These are phyloP conservation scores for Podospora australis DNA, from an alignment of 495 filamentous ascomycete species.

Conservation along the genomic window DNA sequence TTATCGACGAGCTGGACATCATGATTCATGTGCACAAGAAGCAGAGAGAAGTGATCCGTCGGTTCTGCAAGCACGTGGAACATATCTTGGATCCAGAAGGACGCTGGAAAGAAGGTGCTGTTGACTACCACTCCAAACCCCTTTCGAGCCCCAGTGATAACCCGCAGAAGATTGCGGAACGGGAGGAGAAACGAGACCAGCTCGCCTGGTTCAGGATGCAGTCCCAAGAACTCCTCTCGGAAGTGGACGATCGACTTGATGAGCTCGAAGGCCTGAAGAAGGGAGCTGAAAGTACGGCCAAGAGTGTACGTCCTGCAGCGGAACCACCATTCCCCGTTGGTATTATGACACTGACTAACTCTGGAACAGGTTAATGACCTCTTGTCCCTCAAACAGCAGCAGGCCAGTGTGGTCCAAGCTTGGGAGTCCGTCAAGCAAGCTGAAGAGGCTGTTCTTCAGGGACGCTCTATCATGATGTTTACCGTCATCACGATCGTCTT, in stretches of 20 bases:
- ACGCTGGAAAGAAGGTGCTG: conserved; percentile 8
- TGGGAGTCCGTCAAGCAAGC: conserved; percentile 51
- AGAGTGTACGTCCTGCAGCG: conserved; percentile 15
- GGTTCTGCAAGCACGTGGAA: conserved; percentile 52
- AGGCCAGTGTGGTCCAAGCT: conserved; percentile 55
- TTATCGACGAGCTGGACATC: conserved; percentile 67
- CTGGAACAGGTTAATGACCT: conserved; percentile 35
- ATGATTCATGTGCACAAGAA: conserved; percentile 54
- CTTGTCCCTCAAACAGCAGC: conserved; percentile 56
- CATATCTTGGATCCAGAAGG: conserved; percentile 23
- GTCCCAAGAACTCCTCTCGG: conserved; percentile 16
- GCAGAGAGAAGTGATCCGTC: conserved; percentile 51
- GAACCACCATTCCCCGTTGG: neutral
- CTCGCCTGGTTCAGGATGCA: conserved; percentile 22
- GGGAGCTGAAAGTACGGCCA: conserved; percentile 21
- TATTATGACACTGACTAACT: conserved; percentile 5
- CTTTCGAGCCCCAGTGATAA: neutral
- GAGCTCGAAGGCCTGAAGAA: conserved; percentile 24
- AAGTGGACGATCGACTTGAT: conserved; percentile 16
- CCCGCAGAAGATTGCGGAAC: conserved; percentile 1
- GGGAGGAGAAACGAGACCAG: conserved; percentile 12
- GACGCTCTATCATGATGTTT: neutral
- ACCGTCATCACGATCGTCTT: neutral
- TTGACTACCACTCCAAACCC: neutral
- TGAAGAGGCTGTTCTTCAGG: conserved; percentile 51